phyloP scores from a whole-genome alignment of 371 early-diverging fungal species.

The Coemansia sp. region DNA sequence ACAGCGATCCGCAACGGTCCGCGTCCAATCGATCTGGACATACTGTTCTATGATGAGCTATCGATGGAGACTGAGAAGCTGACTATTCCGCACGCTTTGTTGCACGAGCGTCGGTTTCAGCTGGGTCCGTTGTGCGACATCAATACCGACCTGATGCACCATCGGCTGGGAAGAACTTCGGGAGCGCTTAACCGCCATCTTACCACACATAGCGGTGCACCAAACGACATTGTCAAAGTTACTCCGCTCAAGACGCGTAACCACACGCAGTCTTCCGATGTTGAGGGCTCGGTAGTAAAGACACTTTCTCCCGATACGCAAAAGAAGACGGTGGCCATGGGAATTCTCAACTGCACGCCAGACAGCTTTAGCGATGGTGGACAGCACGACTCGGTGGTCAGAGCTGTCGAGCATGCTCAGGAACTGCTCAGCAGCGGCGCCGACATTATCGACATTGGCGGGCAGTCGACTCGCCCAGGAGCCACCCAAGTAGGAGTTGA shows the following conservation, averaged over 20 bases:
- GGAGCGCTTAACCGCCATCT: constrained; percentile 77
- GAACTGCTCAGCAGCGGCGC: constrained; percentile 78
- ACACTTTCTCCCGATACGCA: constrained; percentile 30
- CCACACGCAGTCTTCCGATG: not conserved
- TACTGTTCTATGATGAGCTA: constrained; percentile 84
- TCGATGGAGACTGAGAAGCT: constrained; percentile 67
- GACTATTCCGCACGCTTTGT: constrained; percentile 84
- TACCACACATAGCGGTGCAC: constrained; percentile 58
- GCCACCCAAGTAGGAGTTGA: constrained; percentile 74
- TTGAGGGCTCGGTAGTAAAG: constrained; percentile 16
- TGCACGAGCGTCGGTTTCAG: constrained; percentile 94
- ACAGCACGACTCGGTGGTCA: constrained; percentile 58
- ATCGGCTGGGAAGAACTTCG: constrained; percentile 75
- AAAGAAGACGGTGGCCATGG: constrained; percentile 73
- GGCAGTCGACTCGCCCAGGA: constrained; percentile 90
- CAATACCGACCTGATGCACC: constrained; percentile 85
- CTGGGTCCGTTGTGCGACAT: constrained; percentile 92
- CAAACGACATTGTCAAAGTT: constrained; percentile 65
- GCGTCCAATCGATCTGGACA: constrained; percentile 92
- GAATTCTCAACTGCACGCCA: constrained; percentile 94
- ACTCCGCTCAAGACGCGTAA: constrained; percentile 57
- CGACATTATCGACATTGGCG: constrained; percentile 95
- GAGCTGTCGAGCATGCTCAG: constrained; percentile 70
- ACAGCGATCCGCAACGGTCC: constrained; percentile 80
- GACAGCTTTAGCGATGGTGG: constrained; percentile 98